A percentile compares a stretch with the other conserved stretches of the same genome.
Evolutionary conservation across 140 eudicot genomes (phyloP).

Genomic region (Cichorium intybus): DNA sequence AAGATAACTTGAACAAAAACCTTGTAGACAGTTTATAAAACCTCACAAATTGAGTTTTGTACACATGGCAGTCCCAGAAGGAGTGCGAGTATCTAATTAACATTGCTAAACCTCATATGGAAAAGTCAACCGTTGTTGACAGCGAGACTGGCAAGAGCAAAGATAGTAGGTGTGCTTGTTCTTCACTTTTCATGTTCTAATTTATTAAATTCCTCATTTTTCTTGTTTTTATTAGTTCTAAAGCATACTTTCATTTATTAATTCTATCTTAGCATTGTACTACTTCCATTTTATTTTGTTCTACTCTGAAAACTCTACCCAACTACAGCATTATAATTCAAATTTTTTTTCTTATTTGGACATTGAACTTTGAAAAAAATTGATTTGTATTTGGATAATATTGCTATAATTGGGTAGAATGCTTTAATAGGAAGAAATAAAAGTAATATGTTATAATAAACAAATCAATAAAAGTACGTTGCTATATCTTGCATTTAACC

Average conservation of each 20-base stretch:
- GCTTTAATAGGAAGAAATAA: background rate
- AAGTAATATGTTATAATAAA: background rate
- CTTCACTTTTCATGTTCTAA: conserved; percentile 6
- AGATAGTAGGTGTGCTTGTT: conserved; percentile 74
- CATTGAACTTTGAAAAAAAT: no score
- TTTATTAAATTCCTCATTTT: conserved; percentile 3
- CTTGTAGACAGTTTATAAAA: background rate
- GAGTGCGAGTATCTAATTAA: conserved; percentile 82
- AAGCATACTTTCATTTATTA: background rate
- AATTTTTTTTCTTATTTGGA: no score
- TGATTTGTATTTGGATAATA: background rate
- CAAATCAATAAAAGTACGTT: background rate
- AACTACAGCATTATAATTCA: background rate
- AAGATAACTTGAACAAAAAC: background rate
- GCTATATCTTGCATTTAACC: background rate
- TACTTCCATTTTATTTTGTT: no score
- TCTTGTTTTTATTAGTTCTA: background rate
- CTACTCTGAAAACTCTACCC: background rate
- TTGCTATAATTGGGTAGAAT: background rate
- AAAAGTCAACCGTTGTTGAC: conserved; percentile 90
- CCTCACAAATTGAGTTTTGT: conserved; percentile 11
- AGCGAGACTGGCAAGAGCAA: conserved; percentile 84
- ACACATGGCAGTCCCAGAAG: conserved; percentile 58
- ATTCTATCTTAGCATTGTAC: background rate
- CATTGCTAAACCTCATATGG: conserved; percentile 93